Base-by-base conservation (phyloP, 306 rosid species). In the Chamaecrista fasciculata region DNA sequence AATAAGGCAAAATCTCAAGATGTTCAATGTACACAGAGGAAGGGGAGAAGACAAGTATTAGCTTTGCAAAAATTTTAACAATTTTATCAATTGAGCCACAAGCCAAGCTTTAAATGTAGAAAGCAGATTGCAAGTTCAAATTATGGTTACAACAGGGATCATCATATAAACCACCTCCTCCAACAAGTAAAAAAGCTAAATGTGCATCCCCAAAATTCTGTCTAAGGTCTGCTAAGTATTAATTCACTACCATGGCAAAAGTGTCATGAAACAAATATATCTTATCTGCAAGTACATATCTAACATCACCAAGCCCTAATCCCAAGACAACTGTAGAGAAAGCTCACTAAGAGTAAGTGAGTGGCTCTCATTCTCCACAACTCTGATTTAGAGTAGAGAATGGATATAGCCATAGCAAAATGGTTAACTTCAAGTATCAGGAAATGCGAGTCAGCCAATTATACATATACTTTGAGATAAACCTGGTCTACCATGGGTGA, bases 261-360 rank as follows among this genome's bases (percentile, higher is more conserved):
- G 36, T 46, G 29, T 7, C 11, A 57, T 37, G 25, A n/a, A 25
- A 68, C 15, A 36, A n/a, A 52, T 34, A 2, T 2, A 18, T 50
- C 4, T 42, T 67, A 51, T 37, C 36, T 3, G 47, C n/a, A 47
- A 23, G 24, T 25, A 36, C 47, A 72, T 43, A 72, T 39, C 29
- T 24, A 34, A 72, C 42, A 11, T 42, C 51, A 15, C 49, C 14
- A 14, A 65, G 66, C 60, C 29, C 50, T 55, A 55, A 74, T 74
- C 36, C 67, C 42, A 56, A 50, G 58, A 44, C 33, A 55, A 39
- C 10, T 8, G 69, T 18, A 19, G 34, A 64, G 46, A 47, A 53
- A 62, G 19, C 68, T 24, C 24, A 40, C 7, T 40, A 10, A 42
- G 16, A 24, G 11, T 8, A 23, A 12, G 34, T 40, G 26, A 20